Percentiles rank a stretch among this genome's conserved stretches.
phyloP scores from a whole-genome alignment of 2,329 filamentous ascomycete species.

The Rhexocercosporidium sp. region DNA sequence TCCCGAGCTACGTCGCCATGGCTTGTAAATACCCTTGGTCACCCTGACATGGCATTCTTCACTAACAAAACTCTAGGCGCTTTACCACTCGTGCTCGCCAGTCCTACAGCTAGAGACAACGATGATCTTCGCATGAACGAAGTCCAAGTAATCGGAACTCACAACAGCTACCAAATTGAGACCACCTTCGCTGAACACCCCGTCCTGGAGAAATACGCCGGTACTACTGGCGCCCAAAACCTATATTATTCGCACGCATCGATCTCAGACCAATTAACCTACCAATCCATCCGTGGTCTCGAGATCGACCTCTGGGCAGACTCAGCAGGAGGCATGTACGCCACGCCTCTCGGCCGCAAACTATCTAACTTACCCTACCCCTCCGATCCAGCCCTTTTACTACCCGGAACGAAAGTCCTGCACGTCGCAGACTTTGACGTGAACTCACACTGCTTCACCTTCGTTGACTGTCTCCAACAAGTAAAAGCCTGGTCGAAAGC shows the following conservation, averaged over 20 bases:
- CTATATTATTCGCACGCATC: slow-evolving; percentile 6
- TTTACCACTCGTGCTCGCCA: not conserved
- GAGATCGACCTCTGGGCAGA: slow-evolving; percentile 10
- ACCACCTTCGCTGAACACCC: slow-evolving; percentile 2
- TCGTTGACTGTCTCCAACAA: slow-evolving; percentile 1
- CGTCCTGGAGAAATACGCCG: not conserved
- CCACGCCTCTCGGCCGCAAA: slow-evolving; percentile 2
- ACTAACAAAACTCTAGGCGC: not conserved
- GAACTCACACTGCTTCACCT: slow-evolving; percentile 6
- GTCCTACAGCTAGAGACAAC: not conserved
- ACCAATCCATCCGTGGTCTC: slow-evolving; percentile 8
- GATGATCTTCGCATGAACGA: slow-evolving; percentile 3
- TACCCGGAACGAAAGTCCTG: slow-evolving; percentile 5
- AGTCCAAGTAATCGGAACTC: slow-evolving; percentile 8
- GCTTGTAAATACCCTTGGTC: not conserved
- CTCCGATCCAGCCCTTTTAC: not conserved
- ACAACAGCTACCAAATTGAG: slow-evolving; percentile 13
- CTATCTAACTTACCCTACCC: slow-evolving; percentile 8
- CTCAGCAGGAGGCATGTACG: slow-evolving; percentile 7
- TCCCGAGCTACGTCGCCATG: not conserved
- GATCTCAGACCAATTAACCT: slow-evolving; percentile 7
- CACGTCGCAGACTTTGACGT: slow-evolving; percentile 11
- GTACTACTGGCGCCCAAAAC: not conserved
- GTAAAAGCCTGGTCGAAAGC: slow-evolving; percentile 9
- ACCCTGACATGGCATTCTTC: too few species aligned